Percentiles rank a stretch among this genome's conserved stretches.
Conservation (phyloP, 176 grass and related monocot genomes). For the Eleusine coracana region DNA sequence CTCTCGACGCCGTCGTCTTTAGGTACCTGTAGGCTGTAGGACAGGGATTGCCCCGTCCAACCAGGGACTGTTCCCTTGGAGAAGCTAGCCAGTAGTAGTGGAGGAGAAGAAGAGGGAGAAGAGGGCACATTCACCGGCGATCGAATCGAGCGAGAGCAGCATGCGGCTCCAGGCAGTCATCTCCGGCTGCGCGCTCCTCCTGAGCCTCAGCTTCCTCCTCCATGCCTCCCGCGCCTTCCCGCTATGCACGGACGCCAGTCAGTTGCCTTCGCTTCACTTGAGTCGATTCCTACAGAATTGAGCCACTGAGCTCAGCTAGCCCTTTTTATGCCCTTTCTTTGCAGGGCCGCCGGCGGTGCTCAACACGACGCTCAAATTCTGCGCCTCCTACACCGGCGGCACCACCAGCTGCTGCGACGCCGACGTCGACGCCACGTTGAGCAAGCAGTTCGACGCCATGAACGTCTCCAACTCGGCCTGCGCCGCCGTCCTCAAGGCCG, state of each 20-base stretch:
- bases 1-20: too few relatives aligned
- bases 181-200: constrained; percentile 14
- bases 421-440: constrained; percentile 49
- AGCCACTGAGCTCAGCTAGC: not conserved
- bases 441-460: constrained; percentile 55
- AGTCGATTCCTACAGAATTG: not conserved
- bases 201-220: constrained; percentile 5
- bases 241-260: constrained; percentile 52
- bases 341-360: constrained; percentile 57
- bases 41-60: too few relatives aligned
- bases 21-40: too few relatives aligned
- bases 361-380: constrained; percentile 64
- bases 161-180: not conserved
- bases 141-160: not conserved
- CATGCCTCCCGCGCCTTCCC: constrained; percentile 29
- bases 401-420: constrained; percentile 58
- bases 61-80: too few relatives aligned
- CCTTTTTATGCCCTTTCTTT: not conserved
- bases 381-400: constrained; percentile 27
- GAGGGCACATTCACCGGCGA: too few relatives aligned
- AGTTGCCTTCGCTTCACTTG: not conserved
- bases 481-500: constrained; percentile 56
- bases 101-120: too few relatives aligned
- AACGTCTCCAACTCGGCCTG: constrained; percentile 65
- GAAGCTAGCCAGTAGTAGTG: not conserved